Percentiles rank a stretch among this genome's conserved stretches.
These are phyloP conservation scores for Mariannaea elegans DNA, from an alignment of 2,329 filamentous ascomycete species.

Conservation along the genomic window DNA sequence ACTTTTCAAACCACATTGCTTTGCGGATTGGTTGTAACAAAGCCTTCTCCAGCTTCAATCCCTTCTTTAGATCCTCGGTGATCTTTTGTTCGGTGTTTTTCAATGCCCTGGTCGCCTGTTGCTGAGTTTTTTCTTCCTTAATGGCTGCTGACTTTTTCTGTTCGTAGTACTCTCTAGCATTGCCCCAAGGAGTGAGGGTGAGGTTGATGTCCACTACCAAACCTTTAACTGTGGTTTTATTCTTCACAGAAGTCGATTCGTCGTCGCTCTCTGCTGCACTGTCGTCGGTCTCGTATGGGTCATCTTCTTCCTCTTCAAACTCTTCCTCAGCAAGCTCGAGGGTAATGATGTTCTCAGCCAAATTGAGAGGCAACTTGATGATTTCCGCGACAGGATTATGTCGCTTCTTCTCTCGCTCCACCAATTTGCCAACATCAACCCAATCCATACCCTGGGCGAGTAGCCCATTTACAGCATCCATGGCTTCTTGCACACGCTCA, in stretches of 20 bases:
- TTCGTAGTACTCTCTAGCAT: slow-evolving; percentile 91
- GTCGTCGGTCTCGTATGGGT: slow-evolving; percentile 73
- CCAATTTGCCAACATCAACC: slow-evolving; percentile 87
- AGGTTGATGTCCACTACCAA: slow-evolving; percentile 88
- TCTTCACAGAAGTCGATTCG: slow-evolving; percentile 45
- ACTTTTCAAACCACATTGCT: slow-evolving; percentile 97
- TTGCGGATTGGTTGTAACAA: slow-evolving; percentile 83
- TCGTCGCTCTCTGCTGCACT: slow-evolving; percentile 55
- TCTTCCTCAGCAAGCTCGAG: slow-evolving; percentile 78
- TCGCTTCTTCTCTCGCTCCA: slow-evolving; percentile 84
- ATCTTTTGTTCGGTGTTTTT: slow-evolving; percentile 94
- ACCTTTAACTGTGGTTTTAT: slow-evolving; percentile 58
- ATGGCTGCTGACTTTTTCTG: slow-evolving; percentile 84
- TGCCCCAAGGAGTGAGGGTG: slow-evolving; percentile 82
- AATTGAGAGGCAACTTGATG: slow-evolving; percentile 86
- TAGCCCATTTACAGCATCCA: slow-evolving; percentile 91
- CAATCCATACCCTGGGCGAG: slow-evolving; percentile 97
- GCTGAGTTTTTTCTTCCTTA: slow-evolving; percentile 87
- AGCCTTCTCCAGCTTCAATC: slow-evolving; percentile 90
- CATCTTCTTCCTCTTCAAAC: slow-evolving; percentile 67
- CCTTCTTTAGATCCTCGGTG: slow-evolving; percentile 82
- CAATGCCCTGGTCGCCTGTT: slow-evolving; percentile 82
- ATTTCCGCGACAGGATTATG: slow-evolving; percentile 86
- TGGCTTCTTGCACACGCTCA: slow-evolving; percentile 90
- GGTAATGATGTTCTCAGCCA: slow-evolving; percentile 90